Base-by-base conservation (phyloP, 768 basidiomycete genomes). In the Hericium erinaceus region DNA sequence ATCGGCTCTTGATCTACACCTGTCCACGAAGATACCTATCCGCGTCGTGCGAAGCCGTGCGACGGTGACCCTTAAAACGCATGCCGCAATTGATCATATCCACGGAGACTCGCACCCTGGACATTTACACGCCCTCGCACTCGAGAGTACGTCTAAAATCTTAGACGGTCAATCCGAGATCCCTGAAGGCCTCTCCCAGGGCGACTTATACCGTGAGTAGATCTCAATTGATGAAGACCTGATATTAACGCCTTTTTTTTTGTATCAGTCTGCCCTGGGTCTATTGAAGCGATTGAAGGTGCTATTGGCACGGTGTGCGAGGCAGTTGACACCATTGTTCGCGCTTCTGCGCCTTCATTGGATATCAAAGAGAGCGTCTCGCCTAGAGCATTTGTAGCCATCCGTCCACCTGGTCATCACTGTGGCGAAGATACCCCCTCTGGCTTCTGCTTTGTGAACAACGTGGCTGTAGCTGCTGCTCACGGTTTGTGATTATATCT, bases 381-480 rank as follows among this genome's bases (percentile, higher is more conserved):
- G 7, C 57, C 50, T 0, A 64, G 72, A 8, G 90, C 89, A 0
- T 98, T 98, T 68, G 92, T 91, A 10, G 86, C 84, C 0, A 79
- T 97, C 18, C 74, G 95, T 52, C 95, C 94, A 0, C 95, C 95
- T 0, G 95, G 95, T 1, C 94, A 97, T 74, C 94, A 98, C 64
- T 95, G 94, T 65, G 90, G 90, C 2, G 92, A 94, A 70, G 83
- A 93, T 58, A 81, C 82, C 0, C 95, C 95, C 0, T 86, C 83
- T 10, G 95, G 95, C 0, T 98, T 98, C 68, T 98, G 95, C 70
- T 97, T 95, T 64, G 80, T 97, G 33, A 98, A 98, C 62, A 99
- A 98, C 65, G 89, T 97, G 0, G 85, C 87, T 0, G 79, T 98
- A 3, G 94, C 79, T 0, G 93, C 93, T 37, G 92, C 92, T 13